Evolutionary conservation across 2,329 filamentous ascomycete genomes (phyloP), one percentile per base, ranked within the genome.

Genomic region (Neophaeococcomyces mojaviensis): DNA sequence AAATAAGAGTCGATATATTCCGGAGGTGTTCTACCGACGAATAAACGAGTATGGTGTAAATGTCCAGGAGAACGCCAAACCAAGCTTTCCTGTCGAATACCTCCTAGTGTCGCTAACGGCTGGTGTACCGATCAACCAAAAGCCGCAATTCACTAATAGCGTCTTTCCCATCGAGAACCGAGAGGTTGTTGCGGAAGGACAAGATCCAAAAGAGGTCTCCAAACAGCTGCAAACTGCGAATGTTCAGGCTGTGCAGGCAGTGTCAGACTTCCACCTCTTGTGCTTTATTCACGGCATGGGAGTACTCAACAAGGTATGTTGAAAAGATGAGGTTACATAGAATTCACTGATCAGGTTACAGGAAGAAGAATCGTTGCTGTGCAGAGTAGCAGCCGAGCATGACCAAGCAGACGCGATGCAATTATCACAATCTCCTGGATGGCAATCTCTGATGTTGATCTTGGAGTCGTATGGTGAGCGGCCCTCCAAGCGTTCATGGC

Each of bases 11-110:
- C 79, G 89, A 58, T 98, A 98, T 61, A 94, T 98, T 18, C 92
- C 92, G 1, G 92, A 98, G 60, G 90, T 98, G 3, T 98, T 97
- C 68, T 98, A 94, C 69, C 81, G 90, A 51, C 82, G 80, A 56
- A 88, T 95, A 66, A 98, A 98, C 65, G 90, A 98, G 64, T 95
- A 98, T 61, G 89, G 89, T 28, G 87, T 85, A 53, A 95, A 90
- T 57, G 92, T 97, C 6, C 92, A 96, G 63, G 88, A 97, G 65
- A 97, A 95, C 58, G 92, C 92, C 19, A 97, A 96, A 63, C 92
- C 92, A 0, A 82, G 86, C 37, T 98, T 98, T 64, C 92, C 92
- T 0, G 89, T 96, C 39, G 92, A 98, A 63, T 98, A 97, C 64
- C 77, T 98, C 28, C 82, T 97, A 47, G 87, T 97, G 50, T 97